Conservation (phyloP, 108 stramenopile species). For the Skeletonema grethae region DNA sequence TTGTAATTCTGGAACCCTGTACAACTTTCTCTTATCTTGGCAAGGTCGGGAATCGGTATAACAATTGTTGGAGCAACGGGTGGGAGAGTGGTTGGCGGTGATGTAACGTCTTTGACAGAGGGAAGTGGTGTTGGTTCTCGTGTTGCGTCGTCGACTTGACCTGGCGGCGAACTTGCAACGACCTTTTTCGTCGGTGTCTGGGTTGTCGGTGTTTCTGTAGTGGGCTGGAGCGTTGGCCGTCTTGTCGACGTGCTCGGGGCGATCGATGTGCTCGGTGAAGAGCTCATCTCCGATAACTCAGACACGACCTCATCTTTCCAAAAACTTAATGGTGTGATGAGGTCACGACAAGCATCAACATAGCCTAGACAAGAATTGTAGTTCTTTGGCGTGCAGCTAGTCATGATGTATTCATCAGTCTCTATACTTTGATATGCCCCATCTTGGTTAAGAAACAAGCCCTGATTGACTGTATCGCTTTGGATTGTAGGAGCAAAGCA, state of each 20-base stretch:
- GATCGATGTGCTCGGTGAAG: not conserved
- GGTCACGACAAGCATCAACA: not conserved
- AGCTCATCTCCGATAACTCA: not conserved
- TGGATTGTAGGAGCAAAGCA: not conserved
- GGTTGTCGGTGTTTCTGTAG: not conserved
- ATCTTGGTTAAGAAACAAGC: not conserved
- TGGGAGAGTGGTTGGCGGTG: not conserved
- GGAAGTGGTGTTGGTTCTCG: not conserved
- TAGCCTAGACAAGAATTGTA: not conserved
- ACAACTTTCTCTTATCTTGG: constrained; percentile 3
- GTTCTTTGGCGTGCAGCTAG: constrained; percentile 3
- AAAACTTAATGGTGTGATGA: not conserved
- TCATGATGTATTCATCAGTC: constrained; percentile 3
- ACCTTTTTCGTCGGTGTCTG: not conserved
- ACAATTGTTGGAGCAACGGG: not conserved
- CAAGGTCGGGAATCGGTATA: constrained; percentile 3
- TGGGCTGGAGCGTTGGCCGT: not conserved
- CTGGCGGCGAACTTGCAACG: not conserved
- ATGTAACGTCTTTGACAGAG: not conserved
- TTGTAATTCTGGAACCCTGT: constrained; percentile 6
- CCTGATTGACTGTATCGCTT: not conserved
- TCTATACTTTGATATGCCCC: not conserved
- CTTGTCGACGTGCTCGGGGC: not conserved
- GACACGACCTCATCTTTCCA: not conserved
- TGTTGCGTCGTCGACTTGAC: not conserved